A percentile compares a stretch with the other conserved stretches of the same genome.
These are phyloP conservation scores for Helichrysum umbraculigerum DNA, from an alignment of 129 eudicot genomes.

Conservation along the genomic window DNA sequence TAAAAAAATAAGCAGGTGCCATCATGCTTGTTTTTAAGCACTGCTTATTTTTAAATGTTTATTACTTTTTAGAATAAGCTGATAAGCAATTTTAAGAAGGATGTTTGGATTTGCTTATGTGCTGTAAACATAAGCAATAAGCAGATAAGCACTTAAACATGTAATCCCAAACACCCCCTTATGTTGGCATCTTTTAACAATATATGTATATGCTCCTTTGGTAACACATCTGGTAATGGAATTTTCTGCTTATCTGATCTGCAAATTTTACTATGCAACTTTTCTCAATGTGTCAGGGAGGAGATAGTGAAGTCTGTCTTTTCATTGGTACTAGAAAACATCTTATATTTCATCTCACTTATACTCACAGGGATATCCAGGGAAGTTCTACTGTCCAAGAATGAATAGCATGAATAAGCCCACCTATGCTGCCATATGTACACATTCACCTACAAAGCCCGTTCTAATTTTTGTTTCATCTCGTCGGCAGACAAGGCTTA, in stretches of 20 bases:
- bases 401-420: conserved; percentile 99
- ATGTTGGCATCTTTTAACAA: no score
- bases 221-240: conserved; percentile 3
- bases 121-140: no score
- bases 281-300: neutral
- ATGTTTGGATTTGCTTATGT: no score
- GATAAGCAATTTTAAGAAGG: no score
- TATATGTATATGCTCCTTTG: neutral
- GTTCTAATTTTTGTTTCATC: conserved; percentile 96
- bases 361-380: conserved; percentile 91
- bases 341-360: neutral
- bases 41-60: no score
- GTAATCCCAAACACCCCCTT: no score
- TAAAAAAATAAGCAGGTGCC: no score
- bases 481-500: conserved; percentile 96
- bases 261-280: neutral
- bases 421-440: conserved; percentile 93
- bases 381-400: conserved; percentile 97
- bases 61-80: no score
- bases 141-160: no score
- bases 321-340: neutral
- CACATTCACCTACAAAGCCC: conserved; percentile 97
- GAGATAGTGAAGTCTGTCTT: neutral
- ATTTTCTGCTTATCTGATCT: conserved; percentile 12
- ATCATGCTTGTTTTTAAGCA: no score